A percentile compares a stretch with the other conserved stretches of the same genome.
Evolutionary conservation across 352 stramenopile genomes (phyloP).

Genomic region (Globisporangium nodosum): DNA sequence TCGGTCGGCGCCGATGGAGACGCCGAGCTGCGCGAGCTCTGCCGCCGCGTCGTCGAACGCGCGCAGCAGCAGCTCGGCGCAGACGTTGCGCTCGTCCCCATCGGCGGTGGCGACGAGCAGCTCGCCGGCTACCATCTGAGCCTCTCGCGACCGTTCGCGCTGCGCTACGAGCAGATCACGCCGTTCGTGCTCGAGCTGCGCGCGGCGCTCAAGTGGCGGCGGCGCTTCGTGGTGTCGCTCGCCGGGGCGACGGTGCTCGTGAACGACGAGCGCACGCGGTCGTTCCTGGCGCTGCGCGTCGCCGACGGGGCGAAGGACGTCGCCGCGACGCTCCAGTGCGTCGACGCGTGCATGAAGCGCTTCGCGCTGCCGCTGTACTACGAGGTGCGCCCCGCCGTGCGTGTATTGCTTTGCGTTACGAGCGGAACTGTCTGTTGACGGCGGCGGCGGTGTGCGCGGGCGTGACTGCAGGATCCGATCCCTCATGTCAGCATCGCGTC

Average conservation of each 20-base stretch:
- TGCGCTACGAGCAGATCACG: constrained; percentile 65
- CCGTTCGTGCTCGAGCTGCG: constrained; percentile 60
- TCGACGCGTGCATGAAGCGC: constrained; percentile 54
- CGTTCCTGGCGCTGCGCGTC: constrained; percentile 61
- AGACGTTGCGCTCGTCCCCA: constrained; percentile 27
- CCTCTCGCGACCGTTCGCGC: constrained; percentile 69
- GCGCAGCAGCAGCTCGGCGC: constrained; percentile 17
- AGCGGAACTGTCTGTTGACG: constrained; percentile 37
- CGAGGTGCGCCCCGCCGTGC: constrained; percentile 24
- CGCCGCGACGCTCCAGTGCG: constrained; percentile 36
- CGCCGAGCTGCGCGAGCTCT: constrained; percentile 20
- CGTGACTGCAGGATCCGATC: constrained; percentile 53
- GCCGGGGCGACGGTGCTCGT: constrained; percentile 34
- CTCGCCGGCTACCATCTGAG: constrained; percentile 47
- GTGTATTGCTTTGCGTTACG: not conserved
- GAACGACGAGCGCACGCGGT: constrained; percentile 74
- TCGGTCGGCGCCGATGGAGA: constrained; percentile 21
- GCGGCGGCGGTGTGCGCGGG: constrained; percentile 18
- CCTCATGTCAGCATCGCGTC: constrained; percentile 79
- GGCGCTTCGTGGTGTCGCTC: constrained; percentile 45
- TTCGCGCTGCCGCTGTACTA: constrained; percentile 58
- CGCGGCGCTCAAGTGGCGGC: constrained; percentile 61
- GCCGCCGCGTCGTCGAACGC: constrained; percentile 20
- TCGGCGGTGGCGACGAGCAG: constrained; percentile 7
- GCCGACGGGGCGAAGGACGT: constrained; percentile 27